A percentile compares a stretch with the other conserved stretches of the same genome.
Evolutionary conservation across 1,139 yeast species (phyloP).

Genomic region (Lodderomyces metapsilosis): DNA sequence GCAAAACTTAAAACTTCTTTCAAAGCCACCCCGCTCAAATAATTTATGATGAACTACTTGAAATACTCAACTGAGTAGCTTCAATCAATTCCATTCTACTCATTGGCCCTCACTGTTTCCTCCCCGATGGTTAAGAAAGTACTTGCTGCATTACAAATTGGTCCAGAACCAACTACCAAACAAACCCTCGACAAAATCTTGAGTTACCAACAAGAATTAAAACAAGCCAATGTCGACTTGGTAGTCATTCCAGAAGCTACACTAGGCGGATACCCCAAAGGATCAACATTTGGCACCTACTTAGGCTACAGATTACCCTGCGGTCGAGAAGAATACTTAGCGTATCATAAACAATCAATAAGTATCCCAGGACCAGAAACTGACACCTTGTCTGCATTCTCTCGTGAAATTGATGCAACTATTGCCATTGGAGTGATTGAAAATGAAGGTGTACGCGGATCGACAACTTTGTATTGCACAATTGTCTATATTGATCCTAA

Average conservation of each 20-base stretch:
- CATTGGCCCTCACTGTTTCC: too few species aligned
- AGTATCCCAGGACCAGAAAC: neutral
- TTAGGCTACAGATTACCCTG: neutral
- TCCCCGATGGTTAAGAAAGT: neutral
- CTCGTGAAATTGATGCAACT: neutral
- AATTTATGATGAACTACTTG: too few species aligned
- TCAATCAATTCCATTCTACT: too few species aligned
- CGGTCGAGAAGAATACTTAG: neutral
- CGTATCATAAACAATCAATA: neutral
- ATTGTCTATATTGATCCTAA: neutral
- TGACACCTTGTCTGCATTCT: neutral
- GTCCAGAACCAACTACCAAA: neutral
- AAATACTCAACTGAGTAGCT: too few species aligned
- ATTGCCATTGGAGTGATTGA: neutral
- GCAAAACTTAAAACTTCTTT: too few species aligned
- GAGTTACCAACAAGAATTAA: neutral
- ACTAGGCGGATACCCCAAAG: neutral
- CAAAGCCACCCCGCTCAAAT: too few species aligned
- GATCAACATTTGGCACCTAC: neutral
- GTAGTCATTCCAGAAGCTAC: neutral
- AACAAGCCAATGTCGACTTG: neutral
- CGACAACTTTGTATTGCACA: neutral
- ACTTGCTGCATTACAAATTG: constrained; percentile 1
- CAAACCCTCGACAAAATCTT: neutral
- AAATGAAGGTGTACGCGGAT: too few species aligned